Evolutionary conservation across 176 grass and related monocot genomes (phyloP), one percentile per base, ranked within the genome.

Genomic region (Triticum urartu): DNA sequence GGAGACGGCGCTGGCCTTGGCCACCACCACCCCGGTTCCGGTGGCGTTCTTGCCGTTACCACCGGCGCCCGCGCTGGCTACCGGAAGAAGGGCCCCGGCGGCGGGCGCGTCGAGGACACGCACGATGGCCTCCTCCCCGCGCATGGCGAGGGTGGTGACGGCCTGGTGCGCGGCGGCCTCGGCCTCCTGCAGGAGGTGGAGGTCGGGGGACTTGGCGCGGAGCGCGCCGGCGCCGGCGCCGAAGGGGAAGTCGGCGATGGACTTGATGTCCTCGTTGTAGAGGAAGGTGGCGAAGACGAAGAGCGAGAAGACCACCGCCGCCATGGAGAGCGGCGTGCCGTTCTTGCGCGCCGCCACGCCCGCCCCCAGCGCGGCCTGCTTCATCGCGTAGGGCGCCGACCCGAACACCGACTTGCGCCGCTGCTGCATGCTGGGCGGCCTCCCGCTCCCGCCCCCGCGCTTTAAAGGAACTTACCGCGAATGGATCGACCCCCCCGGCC

Each of bases 251-350:
- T 98, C 95, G 60, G 93, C 92, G 81, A 98, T 88, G 72, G 95
- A 92, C 80, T 94, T 95, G 86, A 98, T 92, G 86, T 98, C 93
- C 71, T 98, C 93, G 86, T 95, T 98, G 93, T 98, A 98, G 11
- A 95, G 85, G 92, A 98, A 95, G 72, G 90, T 91, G 32, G 87
- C 91, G 50, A 98, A 98, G 13, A 98, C 80, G 79, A 98, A 92
- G 56, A 95, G 86, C 10, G 88, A 84, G 81, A 98, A 94, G 28
- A 98, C 84, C 78, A 92, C 11, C 33, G 89, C 95, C 0, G 85
- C 87, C 32, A 98, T 75, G 26, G 89, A 95, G 50, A 95, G 86
- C 71, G 92, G 92, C 40, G 89, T 78, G 70, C 93, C 93, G 68
- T 86, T 88, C 87, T 88, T 98, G 63, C 95, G 91, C 69, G 91